A percentile compares a stretch with the other conserved stretches of the same genome.
Conservation (phyloP, 2,329 filamentous ascomycete genomes). For the Fusarium tuaranense region DNA sequence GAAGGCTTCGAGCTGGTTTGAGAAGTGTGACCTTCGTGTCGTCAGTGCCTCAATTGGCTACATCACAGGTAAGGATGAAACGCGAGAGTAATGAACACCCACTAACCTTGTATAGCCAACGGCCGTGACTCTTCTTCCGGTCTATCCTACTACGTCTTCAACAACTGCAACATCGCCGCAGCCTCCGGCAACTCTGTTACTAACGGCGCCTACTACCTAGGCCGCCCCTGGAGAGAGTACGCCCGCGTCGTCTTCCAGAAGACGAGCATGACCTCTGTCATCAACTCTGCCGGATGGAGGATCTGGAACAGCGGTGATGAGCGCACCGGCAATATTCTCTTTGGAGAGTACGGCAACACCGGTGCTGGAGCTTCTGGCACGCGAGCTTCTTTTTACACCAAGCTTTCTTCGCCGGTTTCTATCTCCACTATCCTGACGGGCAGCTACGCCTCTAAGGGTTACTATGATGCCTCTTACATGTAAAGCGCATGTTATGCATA, state of each 20-base stretch:
- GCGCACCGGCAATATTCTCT: slow-evolving; percentile 65
- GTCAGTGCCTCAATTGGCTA: slow-evolving; percentile 52
- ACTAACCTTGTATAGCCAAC: slow-evolving; percentile 50
- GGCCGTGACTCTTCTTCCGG: slow-evolving; percentile 51
- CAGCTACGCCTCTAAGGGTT: slow-evolving; percentile 34
- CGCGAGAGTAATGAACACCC: accelerated
- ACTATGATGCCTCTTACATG: slow-evolving; percentile 38
- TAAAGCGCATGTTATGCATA: not conserved
- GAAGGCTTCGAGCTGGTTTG: slow-evolving; percentile 57
- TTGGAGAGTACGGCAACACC: slow-evolving; percentile 70
- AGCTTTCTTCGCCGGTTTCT: slow-evolving; percentile 49
- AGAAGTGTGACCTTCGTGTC: slow-evolving; percentile 55
- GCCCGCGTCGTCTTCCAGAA: slow-evolving; percentile 62
- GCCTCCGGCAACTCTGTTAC: slow-evolving; percentile 52
- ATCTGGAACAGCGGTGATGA: slow-evolving; percentile 63
- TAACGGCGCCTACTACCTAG: slow-evolving; percentile 58
- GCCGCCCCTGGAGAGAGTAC: slow-evolving; percentile 60
- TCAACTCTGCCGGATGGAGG: slow-evolving; percentile 70
- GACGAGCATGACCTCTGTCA: slow-evolving; percentile 63
- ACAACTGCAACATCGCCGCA: slow-evolving; percentile 57
- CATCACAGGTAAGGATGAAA: slow-evolving; percentile 53
- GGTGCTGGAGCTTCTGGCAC: slow-evolving; percentile 67
- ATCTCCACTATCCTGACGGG: slow-evolving; percentile 45
- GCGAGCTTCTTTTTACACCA: slow-evolving; percentile 45
- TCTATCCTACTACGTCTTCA: slow-evolving; percentile 59